Base-by-base conservation (phyloP, 495 filamentous ascomycete genomes). In the Penicillium bovifimosum region DNA sequence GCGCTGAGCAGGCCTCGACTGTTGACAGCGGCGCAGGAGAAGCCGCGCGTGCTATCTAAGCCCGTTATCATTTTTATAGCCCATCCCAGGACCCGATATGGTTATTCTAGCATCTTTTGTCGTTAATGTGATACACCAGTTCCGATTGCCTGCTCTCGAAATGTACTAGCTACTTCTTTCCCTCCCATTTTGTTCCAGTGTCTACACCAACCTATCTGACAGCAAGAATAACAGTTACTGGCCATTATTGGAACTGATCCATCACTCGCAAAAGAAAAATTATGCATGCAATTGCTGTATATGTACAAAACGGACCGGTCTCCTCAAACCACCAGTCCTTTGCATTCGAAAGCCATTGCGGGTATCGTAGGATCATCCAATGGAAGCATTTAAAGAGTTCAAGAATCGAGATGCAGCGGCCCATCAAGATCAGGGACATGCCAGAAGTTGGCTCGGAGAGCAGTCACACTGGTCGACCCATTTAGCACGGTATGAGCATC, bases 401-500 rank as follows among this genome's bases (percentile, higher is more conserved):
- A 46, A 35, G 44, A 47, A 16, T 69, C 59, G 28, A 96, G 67
- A 61, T 87, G 80, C 64, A 97, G 70, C 65, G 92, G 87, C 46
- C 80, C 78, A 65, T 83, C 68, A 64, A 82, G 68, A 33, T 70
- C 74, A n/a, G 81, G 75, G 8, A 83, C 82, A 73, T 93, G 89
- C 84, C 86, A 89, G 68, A 95, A 96, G 65, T 96, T 96, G 24
- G 92, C 91, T 59, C 86, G 84, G 50, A 96, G 76, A 17, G 92
- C 89, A 35, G 93, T 96, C 40, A 98, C 80, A 75, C 90, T 96
- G 8, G 72, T 75, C 46, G 59, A 64, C 14, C 90, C 88, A 68
- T 90, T 84, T 64, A 87, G 82, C 14, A 98, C 86, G 11, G 86
- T 90, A 86, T 92, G 95, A 18, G 92, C 93, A 80, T 98, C 93